phyloP scores from a whole-genome alignment of 2,329 filamentous ascomycete genomes.

The Alternaria infectoria region DNA sequence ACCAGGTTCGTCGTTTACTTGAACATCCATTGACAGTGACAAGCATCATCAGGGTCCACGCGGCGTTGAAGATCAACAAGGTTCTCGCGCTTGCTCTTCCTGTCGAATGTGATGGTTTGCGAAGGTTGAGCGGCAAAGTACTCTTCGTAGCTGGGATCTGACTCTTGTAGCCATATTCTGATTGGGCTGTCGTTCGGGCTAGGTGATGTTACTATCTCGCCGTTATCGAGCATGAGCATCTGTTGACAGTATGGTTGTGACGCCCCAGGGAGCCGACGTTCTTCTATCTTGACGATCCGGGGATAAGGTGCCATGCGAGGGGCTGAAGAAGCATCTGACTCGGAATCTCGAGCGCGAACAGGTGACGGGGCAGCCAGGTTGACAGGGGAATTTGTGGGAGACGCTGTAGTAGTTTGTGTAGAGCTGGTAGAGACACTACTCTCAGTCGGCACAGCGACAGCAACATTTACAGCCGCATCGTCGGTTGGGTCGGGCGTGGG shows the following conservation, averaged over 20 bases:
- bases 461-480: conserved; percentile 12
- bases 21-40: conserved; percentile 51
- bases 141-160: conserved; percentile 45
- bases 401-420: conserved; percentile 7
- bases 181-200: conserved; percentile 45
- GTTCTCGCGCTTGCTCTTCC: conserved; percentile 20
- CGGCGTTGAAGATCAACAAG: conserved; percentile 19
- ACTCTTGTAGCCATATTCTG: conserved; percentile 50
- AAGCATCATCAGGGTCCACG: conserved; percentile 40
- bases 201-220: conserved; percentile 48
- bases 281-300: conserved; percentile 69
- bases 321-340: conserved; percentile 24
- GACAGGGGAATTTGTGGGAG: conserved; percentile 14
- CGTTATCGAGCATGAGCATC: conserved; percentile 65
- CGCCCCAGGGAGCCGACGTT: conserved; percentile 61
- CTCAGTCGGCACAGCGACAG: conserved; percentile 8
- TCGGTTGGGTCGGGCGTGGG: conserved; percentile 15
- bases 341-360: conserved; percentile 16
- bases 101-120: conserved; percentile 5
- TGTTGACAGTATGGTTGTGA: conserved; percentile 67
- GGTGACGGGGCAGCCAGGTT: not conserved
- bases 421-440: conserved; percentile 7
- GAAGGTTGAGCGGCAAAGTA: conserved; percentile 24
- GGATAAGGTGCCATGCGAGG: conserved; percentile 54
- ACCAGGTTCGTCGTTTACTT: conserved; percentile 26